phyloP scores from a whole-genome alignment of 495 filamentous ascomycete genomes.

The Parathielavia hyrcaniae region DNA sequence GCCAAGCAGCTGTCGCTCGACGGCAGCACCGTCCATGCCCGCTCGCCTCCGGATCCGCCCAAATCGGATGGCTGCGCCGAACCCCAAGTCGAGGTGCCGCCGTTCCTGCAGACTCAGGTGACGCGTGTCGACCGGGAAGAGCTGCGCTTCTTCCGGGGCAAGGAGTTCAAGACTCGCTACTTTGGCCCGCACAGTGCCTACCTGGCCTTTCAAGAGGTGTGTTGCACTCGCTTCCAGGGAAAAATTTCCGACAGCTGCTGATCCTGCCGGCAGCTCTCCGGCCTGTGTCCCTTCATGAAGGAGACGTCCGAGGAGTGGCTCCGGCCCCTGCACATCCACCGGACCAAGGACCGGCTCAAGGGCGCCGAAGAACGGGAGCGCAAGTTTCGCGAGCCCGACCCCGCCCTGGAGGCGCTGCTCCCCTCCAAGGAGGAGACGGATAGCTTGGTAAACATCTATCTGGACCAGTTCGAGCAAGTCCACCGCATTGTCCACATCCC shows the following conservation, averaged over 20 bases:
- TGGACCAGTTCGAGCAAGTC: conserved; percentile 43
- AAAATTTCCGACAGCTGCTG: background rate
- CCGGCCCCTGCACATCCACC: conserved; percentile 32
- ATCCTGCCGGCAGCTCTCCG: conserved; percentile 32
- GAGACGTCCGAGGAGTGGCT: conserved; percentile 43
- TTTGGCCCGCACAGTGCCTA: conserved; percentile 46
- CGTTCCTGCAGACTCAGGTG: conserved; percentile 27
- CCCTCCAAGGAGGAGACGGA: conserved; percentile 37
- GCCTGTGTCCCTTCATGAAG: conserved; percentile 43
- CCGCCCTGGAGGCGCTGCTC: conserved; percentile 36
- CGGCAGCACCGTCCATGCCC: conserved; percentile 33
- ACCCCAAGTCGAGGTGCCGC: conserved; percentile 13
- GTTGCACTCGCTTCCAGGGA: background rate
- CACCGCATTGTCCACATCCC: conserved; percentile 45
- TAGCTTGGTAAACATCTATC: conserved; percentile 36
- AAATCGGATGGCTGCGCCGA: conserved; percentile 19
- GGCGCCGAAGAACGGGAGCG: conserved; percentile 34
- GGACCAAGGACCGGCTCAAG: conserved; percentile 34
- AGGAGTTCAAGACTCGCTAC: conserved; percentile 45
- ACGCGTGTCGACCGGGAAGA: conserved; percentile 30
- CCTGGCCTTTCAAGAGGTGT: conserved; percentile 36
- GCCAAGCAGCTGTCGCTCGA: conserved; percentile 36
- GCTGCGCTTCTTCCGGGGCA: conserved; percentile 35
- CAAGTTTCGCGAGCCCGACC: conserved; percentile 29
- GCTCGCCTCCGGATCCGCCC: conserved; percentile 21